Evolutionary conservation across 2,329 filamentous ascomycete species (phyloP).

Genomic region (Aureobasidium sp.): DNA sequence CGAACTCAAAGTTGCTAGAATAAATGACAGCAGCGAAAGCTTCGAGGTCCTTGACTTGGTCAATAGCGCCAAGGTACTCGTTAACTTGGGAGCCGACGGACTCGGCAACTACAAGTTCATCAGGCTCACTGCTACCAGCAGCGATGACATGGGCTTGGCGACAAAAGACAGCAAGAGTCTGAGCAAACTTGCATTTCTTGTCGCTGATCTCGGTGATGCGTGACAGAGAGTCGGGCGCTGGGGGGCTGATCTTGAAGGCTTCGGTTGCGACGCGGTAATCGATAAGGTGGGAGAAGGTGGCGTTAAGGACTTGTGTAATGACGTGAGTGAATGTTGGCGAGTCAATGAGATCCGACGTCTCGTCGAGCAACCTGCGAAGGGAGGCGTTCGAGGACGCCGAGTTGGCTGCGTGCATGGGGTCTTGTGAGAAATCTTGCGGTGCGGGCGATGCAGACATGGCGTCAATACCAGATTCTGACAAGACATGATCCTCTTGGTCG

Average conservation of each 20-base stretch:
- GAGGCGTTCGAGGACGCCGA: conserved; percentile 46
- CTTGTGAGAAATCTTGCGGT: conserved; percentile 23
- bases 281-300: conserved; percentile 76
- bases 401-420: conserved; percentile 22
- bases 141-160: conserved; percentile 87
- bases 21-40: conserved; percentile 84
- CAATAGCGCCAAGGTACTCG: conserved; percentile 57
- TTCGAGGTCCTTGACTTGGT: conserved; percentile 67
- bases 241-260: conserved; percentile 57
- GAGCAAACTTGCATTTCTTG: conserved; percentile 68
- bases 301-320: conserved; percentile 76
- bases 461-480: conserved; percentile 76
- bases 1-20: conserved; percentile 66
- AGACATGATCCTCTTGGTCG: conserved; percentile 73
- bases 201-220: conserved; percentile 44
- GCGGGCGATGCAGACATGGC: conserved; percentile 30
- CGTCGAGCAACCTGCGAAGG: conserved; percentile 80
- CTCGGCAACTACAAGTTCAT: conserved; percentile 25
- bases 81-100: conserved; percentile 33
- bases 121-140: conserved; percentile 62
- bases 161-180: conserved; percentile 81
- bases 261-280: conserved; percentile 73
- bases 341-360: conserved; percentile 92
- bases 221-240: conserved; percentile 32
- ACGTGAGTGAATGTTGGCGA: conserved; percentile 87